Evolutionary conservation across 768 basidiomycete species (phyloP).

Genomic region (Boletus reticuloceps): DNA sequence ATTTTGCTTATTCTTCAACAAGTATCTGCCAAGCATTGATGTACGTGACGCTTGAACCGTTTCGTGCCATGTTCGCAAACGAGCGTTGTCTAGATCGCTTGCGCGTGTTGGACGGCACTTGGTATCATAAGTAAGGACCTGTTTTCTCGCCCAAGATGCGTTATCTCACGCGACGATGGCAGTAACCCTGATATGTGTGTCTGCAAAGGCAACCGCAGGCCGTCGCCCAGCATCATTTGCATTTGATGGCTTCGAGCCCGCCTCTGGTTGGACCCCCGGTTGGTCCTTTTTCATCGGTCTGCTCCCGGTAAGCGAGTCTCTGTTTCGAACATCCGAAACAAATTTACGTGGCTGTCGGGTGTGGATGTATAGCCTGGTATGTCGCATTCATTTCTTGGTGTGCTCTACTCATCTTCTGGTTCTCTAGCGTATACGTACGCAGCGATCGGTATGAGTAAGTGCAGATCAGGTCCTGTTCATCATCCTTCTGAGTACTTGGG

Average conservation of each 20-base stretch:
- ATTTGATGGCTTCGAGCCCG: slow-evolving; percentile 57
- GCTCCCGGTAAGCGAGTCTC: slow-evolving; percentile 42
- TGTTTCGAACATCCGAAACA: background rate
- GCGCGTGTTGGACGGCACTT: slow-evolving; percentile 61
- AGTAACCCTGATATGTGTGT: slow-evolving; percentile 57
- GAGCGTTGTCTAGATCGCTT: slow-evolving; percentile 42
- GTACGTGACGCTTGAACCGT: slow-evolving; percentile 27
- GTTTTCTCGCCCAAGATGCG: background rate
- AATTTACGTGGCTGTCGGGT: background rate
- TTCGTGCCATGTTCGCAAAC: background rate
- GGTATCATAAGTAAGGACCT: slow-evolving; percentile 45
- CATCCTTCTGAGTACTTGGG: background rate
- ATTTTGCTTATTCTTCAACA: slow-evolving; percentile 57
- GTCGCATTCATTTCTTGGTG: background rate
- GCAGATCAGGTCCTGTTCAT: background rate
- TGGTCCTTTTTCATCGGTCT: slow-evolving; percentile 71
- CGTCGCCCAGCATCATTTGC: slow-evolving; percentile 55
- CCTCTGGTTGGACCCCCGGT: slow-evolving; percentile 65
- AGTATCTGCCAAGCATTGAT: slow-evolving; percentile 47
- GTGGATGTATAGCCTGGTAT: slow-evolving; percentile 26
- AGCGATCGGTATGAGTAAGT: slow-evolving; percentile 61
- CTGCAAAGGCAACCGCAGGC: slow-evolving; percentile 54
- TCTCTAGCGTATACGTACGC: slow-evolving; percentile 51
- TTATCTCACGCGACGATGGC: slow-evolving; percentile 17
- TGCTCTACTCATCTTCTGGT: slow-evolving; percentile 12